Conservation (phyloP, 805 yeast genomes). For the Ogataea nitratoaversa region DNA sequence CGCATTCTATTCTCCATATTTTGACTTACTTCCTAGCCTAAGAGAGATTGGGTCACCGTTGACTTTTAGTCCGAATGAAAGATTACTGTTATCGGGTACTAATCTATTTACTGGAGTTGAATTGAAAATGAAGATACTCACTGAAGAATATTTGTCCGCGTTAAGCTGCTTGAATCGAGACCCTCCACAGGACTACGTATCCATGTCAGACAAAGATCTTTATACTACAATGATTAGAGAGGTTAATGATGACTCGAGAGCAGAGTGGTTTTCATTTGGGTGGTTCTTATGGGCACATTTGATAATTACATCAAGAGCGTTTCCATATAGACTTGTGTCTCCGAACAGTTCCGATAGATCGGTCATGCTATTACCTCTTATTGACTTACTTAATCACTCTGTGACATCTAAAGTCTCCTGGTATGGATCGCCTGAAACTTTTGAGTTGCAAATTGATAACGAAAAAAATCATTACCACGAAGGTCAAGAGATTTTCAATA, state of each 20-base stretch:
- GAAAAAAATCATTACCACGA: background rate
- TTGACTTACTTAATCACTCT: constrained; percentile 76
- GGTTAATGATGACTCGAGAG: constrained; percentile 30
- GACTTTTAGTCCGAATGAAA: constrained; percentile 51
- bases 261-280: constrained; percentile 35
- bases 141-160: constrained; percentile 49
- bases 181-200: constrained; percentile 4
- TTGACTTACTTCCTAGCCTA: constrained; percentile 42
- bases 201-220: constrained; percentile 1
- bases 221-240: constrained; percentile 13
- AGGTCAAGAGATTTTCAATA: constrained; percentile 57
- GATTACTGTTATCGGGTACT: constrained; percentile 51
- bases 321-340: constrained; percentile 61
- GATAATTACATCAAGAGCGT: constrained; percentile 74
- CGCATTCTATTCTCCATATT: constrained; percentile 33
- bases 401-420: constrained; percentile 61
- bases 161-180: background rate
- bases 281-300: constrained; percentile 72
- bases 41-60: constrained; percentile 55
- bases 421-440: constrained; percentile 32
- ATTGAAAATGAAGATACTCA: constrained; percentile 36
- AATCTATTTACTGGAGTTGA: constrained; percentile 52
- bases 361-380: constrained; percentile 66
- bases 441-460: constrained; percentile 10
- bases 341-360: constrained; percentile 13